Conservation (phyloP, 1,284 basidiomycete species). For the Grifola frondosa region DNA sequence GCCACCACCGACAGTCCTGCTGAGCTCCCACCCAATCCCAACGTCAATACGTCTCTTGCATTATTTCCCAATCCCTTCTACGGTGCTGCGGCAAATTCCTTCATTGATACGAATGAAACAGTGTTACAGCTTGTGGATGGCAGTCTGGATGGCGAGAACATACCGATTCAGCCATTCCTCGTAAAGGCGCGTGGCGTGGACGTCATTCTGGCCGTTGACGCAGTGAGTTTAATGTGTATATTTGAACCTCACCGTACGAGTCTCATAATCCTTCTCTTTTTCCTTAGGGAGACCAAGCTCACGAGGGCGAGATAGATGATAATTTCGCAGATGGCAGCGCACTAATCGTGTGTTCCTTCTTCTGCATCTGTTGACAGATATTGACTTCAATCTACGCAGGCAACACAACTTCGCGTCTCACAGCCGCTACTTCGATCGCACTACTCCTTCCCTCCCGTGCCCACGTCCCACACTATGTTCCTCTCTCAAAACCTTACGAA, state of each 20-base stretch:
- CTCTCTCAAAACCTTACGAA: conserved; percentile 32
- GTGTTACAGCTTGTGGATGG: conserved; percentile 40
- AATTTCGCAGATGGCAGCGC: conserved; percentile 39
- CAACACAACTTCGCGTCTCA: conserved; percentile 35
- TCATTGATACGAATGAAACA: conserved; percentile 34
- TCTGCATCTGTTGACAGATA: no score
- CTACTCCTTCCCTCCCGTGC: conserved; percentile 43
- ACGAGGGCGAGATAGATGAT: conserved; percentile 29
- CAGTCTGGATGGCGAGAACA: conserved; percentile 42
- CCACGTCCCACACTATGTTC: conserved; percentile 31
- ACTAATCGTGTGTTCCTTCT: conserved; percentile 39
- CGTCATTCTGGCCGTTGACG: conserved; percentile 53
- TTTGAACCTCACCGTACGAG: not conserved
- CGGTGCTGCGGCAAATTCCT: conserved; percentile 35
- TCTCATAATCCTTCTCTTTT: no score
- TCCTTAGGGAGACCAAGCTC: not conserved
- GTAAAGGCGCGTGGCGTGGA: conserved; percentile 52
- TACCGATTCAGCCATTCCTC: conserved; percentile 55
- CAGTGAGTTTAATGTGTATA: conserved; percentile 33
- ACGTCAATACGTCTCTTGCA: no score
- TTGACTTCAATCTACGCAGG: conserved; percentile 20
- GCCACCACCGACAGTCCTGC: no score
- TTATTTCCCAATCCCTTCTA: conserved; percentile 42
- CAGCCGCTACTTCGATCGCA: conserved; percentile 34
- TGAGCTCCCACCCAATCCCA: no score